These are phyloP conservation scores for Alternaria solani DNA, from an alignment of 2,329 filamentous ascomycete species.

Conservation along the genomic window DNA sequence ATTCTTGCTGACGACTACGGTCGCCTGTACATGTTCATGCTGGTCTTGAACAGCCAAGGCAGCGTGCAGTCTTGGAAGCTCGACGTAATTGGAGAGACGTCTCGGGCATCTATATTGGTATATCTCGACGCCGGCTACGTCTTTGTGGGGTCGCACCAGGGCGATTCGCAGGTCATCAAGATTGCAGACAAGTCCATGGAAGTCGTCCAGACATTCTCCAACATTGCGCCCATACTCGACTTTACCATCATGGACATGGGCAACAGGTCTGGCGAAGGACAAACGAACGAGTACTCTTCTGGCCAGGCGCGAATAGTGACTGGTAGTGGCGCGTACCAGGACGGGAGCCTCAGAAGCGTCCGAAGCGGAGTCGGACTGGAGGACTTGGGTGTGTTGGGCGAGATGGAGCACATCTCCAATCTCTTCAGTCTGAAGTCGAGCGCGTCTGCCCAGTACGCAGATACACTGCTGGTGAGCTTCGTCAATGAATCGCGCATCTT, in stretches of 20 bases:
- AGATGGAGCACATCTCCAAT: constrained; percentile 76
- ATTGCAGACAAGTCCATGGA: constrained; percentile 69
- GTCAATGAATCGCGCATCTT: constrained; percentile 86
- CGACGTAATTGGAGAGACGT: constrained; percentile 71
- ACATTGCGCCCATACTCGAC: constrained; percentile 90
- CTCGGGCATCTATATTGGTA: constrained; percentile 78
- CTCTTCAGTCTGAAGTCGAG: constrained; percentile 73
- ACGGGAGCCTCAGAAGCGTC: constrained; percentile 88
- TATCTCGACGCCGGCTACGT: constrained; percentile 77
- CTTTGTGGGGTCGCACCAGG: constrained; percentile 91
- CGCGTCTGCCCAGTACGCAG: constrained; percentile 59
- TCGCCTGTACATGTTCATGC: constrained; percentile 81
- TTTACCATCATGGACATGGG: constrained; percentile 98
- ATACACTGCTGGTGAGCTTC: constrained; percentile 82
- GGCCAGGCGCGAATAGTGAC: constrained; percentile 94
- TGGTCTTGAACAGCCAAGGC: constrained; percentile 69
- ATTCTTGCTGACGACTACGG: constrained; percentile 94
- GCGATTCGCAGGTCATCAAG: constrained; percentile 84
- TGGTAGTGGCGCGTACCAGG: constrained; percentile 87
- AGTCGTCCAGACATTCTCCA: constrained; percentile 77
- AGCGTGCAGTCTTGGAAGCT: constrained; percentile 78
- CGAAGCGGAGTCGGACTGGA: constrained; percentile 93
- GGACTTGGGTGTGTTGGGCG: constrained; percentile 81
- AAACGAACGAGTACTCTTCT: constrained; percentile 90
- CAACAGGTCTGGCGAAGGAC: constrained; percentile 77